Conservation (phyloP, 164 flowering plant species). For the Annona cherimola region DNA sequence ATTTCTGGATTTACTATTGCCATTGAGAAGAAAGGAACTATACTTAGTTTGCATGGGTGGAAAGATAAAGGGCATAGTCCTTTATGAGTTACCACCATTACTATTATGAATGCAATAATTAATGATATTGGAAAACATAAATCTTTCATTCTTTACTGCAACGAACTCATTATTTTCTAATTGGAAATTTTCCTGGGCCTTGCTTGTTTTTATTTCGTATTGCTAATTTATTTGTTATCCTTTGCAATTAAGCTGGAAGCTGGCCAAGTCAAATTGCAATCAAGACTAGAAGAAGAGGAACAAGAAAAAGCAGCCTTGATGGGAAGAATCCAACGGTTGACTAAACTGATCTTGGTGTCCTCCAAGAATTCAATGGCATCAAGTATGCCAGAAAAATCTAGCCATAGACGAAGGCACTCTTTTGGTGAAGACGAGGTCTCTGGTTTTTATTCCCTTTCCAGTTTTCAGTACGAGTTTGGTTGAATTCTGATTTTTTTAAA, state of each 20-base stretch:
- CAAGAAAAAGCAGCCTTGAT: slow-evolving; percentile 84
- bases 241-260: slow-evolving; percentile 60
- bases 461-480: slow-evolving; percentile 7
- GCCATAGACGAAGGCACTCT: slow-evolving; percentile 59
- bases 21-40: too few species aligned
- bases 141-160: too few species aligned
- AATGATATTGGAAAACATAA: background rate
- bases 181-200: background rate
- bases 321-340: slow-evolving; percentile 87
- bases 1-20: too few species aligned
- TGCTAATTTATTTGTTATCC: background rate
- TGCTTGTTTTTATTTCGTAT: background rate
- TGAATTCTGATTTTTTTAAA: slow-evolving; percentile 1
- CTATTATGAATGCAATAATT: background rate
- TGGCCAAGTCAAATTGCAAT: slow-evolving; percentile 77
- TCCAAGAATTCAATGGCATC: slow-evolving; percentile 59
- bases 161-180: too few species aligned
- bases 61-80: too few species aligned
- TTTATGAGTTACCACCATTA: background rate
- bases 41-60: too few species aligned
- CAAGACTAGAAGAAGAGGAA: slow-evolving; percentile 91
- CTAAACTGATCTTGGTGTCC: slow-evolving; percentile 82
- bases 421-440: slow-evolving; percentile 85
- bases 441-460: slow-evolving; percentile 5
- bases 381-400: slow-evolving; percentile 39